Evolutionary conservation across 192 early-diverging fungal species (phyloP), one percentile per base, ranked within the genome.

Genomic region (Phlyctochytrium planicorne): DNA sequence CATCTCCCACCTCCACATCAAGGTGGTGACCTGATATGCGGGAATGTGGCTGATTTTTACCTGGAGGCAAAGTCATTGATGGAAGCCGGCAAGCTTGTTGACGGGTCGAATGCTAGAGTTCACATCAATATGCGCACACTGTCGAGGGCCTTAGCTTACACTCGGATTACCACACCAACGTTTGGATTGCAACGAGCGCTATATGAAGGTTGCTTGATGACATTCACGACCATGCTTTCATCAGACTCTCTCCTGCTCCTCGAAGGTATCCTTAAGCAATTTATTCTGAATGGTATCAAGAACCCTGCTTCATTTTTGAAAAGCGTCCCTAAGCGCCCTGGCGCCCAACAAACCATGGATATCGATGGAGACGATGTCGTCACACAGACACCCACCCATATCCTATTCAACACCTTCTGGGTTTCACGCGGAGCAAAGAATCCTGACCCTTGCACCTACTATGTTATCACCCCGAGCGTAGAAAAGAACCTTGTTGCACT

Each of bases 191-290:
- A 86, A 34, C 87, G 97, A 37, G 89, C 90, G 29, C 78, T 98
- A 12, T 93, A 91, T 68, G 97, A 99, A 82, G 96, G 95, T 1
- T 88, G 94, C 63, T 85, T 73, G 52, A 97, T 99, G 96, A 97
- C 94, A 0, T 99, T 97, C 75, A 78, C 90, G 68, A 98, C 97
- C 29, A 90, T 92, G 59, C 80, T 98, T 30, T 87, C 87, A 65
- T 78, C 83, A 27, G 83, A 87, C 30, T 90, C 90, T 57, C 85
- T 91, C 69, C 61, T 60, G 17, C 52, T 78, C 16, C 77, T 93
- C 68, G 62, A 65, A 17, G 70, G 68, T 0, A 62, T 91, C 20
- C 78, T 93, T n/a, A 70, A 79, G 53, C 78, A 85, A 60, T 75
- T 79, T 62, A 62, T 96, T 0, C 52, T 91, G 33, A 79, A 79